Conservation (phyloP, 2,329 filamentous ascomycete genomes). For the Cadophora gregata region DNA sequence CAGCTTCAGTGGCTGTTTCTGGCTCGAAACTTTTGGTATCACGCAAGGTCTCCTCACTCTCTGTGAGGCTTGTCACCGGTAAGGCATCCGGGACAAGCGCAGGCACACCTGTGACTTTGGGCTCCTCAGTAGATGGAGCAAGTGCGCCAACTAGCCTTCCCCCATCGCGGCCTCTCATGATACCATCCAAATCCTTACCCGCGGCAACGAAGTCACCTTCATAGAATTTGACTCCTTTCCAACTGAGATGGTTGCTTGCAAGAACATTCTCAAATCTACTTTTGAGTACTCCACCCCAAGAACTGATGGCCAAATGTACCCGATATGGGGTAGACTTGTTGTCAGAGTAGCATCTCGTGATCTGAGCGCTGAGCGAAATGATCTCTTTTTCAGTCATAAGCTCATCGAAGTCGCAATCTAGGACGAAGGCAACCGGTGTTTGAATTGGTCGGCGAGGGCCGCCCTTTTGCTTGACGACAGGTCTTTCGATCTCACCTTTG, state of each 20-base stretch:
- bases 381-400: constrained; percentile 88
- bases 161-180: constrained; percentile 65
- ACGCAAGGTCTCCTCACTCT: not conserved
- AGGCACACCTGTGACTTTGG: not conserved
- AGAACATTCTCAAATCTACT: constrained; percentile 82
- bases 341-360: constrained; percentile 89
- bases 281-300: constrained; percentile 77
- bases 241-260: constrained; percentile 72
- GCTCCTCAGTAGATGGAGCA: not conserved
- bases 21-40: not conserved
- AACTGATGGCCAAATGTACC: constrained; percentile 76
- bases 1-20: not conserved
- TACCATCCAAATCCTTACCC: constrained; percentile 66
- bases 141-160: constrained; percentile 62
- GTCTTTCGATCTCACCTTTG: constrained; percentile 37
- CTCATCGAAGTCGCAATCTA: constrained; percentile 92
- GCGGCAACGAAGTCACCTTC: constrained; percentile 77
- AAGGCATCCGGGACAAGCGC: not conserved
- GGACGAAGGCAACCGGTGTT: constrained; percentile 78
- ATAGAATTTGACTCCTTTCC: constrained; percentile 79
- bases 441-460: constrained; percentile 49
- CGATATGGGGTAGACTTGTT: constrained; percentile 74
- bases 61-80: not conserved
- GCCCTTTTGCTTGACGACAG: constrained; percentile 22
- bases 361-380: constrained; percentile 80